phyloP scores from a whole-genome alignment of 169 alveolate species.

The Cytauxzoon felis region DNA sequence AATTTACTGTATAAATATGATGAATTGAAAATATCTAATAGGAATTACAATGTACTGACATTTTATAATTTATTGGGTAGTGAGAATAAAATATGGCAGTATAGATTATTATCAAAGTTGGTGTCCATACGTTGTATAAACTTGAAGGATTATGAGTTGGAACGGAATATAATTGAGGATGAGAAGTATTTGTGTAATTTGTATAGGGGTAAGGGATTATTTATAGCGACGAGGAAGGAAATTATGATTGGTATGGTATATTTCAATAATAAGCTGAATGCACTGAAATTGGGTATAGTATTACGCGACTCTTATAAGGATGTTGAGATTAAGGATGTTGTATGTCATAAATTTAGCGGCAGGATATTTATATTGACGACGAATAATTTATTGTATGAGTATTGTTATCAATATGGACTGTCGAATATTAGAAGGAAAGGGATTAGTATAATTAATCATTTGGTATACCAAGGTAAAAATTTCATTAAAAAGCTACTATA shows the following conservation, averaged over 20 bases:
- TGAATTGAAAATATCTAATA: background rate
- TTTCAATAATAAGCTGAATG: background rate
- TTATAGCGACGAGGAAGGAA: conserved; percentile 48
- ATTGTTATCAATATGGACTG: conserved; percentile 46
- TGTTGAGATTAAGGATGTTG: conserved; percentile 2
- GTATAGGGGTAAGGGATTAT: conserved; percentile 42
- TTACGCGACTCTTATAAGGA: conserved; percentile 31
- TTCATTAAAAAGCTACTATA: background rate
- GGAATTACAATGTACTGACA: conserved; percentile 9
- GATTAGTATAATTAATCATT: too few species aligned
- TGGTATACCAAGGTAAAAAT: conserved; percentile 2
- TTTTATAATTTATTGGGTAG: conserved; percentile 15
- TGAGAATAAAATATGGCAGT: conserved; percentile 14
- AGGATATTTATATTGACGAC: conserved; percentile 32
- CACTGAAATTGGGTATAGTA: conserved; percentile 5
- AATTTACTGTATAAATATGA: conserved; percentile 17
- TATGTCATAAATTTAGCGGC: conserved; percentile 37
- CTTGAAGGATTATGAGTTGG: conserved; percentile 48
- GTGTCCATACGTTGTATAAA: conserved; percentile 12
- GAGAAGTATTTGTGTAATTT: background rate
- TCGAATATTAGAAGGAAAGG: conserved; percentile 14
- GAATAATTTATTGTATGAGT: conserved; percentile 45
- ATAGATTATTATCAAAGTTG: conserved; percentile 29
- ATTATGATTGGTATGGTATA: conserved; percentile 22
- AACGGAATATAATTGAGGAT: conserved; percentile 12